phyloP scores from a whole-genome alignment of 768 basidiomycete genomes.

The Baorangia bicolor region DNA sequence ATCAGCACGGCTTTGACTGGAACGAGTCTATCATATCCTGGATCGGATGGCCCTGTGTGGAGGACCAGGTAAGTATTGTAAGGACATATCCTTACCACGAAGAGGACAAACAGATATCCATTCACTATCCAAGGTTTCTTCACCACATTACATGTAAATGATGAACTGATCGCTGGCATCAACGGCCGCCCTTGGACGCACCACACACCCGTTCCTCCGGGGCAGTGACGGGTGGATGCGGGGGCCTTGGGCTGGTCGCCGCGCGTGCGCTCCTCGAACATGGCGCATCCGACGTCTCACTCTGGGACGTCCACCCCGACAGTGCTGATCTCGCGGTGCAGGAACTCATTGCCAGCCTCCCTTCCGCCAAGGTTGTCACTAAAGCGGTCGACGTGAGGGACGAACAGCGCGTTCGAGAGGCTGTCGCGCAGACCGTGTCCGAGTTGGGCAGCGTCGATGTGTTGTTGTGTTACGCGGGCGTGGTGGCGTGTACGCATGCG shows the following conservation, averaged over 20 bases:
- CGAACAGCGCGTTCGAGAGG: slow-evolving; percentile 25
- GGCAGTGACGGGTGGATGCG: slow-evolving; percentile 45
- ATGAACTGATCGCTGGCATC: not conserved
- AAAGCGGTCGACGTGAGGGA: slow-evolving; percentile 36
- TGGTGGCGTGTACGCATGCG: slow-evolving; percentile 36
- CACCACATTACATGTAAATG: not conserved
- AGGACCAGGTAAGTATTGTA: not conserved
- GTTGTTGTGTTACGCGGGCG: slow-evolving; percentile 44
- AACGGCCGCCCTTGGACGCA: not conserved
- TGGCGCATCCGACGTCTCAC: slow-evolving; percentile 32
- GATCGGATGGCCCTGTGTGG: no score
- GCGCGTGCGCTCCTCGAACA: slow-evolving; percentile 45
- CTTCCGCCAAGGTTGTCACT: slow-evolving; percentile 33
- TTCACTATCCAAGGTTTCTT: not conserved
- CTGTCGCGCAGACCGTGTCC: slow-evolving; percentile 23
- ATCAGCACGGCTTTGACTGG: not conserved
- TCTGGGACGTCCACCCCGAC: slow-evolving; percentile 25
- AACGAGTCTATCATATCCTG: not conserved
- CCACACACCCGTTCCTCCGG: not conserved
- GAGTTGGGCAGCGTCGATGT: slow-evolving; percentile 36
- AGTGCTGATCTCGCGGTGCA: slow-evolving; percentile 5
- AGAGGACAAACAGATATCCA: not conserved
- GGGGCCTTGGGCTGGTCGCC: slow-evolving; percentile 37
- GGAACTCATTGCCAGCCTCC: slow-evolving; percentile 26
- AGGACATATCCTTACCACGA: not conserved